These are phyloP conservation scores for Chenopodium album DNA, from an alignment of 148 eudicot genomes.

Conservation along the genomic window DNA sequence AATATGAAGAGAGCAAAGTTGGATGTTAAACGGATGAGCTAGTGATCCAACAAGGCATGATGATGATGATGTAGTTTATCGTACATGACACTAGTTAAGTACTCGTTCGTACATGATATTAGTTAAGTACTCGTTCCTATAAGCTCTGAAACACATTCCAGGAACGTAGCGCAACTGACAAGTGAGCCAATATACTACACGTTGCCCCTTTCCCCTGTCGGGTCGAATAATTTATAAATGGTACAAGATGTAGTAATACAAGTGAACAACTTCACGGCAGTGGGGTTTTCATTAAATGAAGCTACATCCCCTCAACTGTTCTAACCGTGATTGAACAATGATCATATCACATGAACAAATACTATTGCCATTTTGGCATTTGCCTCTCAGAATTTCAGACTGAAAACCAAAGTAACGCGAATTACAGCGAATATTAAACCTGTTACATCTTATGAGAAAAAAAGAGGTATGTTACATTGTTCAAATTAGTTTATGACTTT, in stretches of 20 bases:
- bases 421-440: too few species aligned
- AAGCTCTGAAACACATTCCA: not conserved
- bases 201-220: not conserved
- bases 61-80: too few species aligned
- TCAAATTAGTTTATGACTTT: not conserved
- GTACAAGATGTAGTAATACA: not conserved
- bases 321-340: not conserved
- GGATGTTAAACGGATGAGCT: too few species aligned
- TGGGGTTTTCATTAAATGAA: not conserved
- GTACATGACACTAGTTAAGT: too few species aligned
- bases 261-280: not conserved
- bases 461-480: not conserved
- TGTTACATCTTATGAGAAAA: too few species aligned
- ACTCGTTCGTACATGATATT: too few species aligned
- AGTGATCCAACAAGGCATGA: too few species aligned
- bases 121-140: too few species aligned
- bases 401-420: not conserved
- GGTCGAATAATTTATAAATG: not conserved
- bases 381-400: not conserved
- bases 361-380: not conserved
- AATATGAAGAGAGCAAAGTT: too few species aligned
- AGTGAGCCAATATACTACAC: not conserved
- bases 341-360: not conserved
- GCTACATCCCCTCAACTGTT: not conserved
- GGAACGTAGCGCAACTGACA: not conserved